Evolutionary conservation across 306 rosid genomes (phyloP), one percentile per base, ranked within the genome.

Genomic region (Prunus mira): DNA sequence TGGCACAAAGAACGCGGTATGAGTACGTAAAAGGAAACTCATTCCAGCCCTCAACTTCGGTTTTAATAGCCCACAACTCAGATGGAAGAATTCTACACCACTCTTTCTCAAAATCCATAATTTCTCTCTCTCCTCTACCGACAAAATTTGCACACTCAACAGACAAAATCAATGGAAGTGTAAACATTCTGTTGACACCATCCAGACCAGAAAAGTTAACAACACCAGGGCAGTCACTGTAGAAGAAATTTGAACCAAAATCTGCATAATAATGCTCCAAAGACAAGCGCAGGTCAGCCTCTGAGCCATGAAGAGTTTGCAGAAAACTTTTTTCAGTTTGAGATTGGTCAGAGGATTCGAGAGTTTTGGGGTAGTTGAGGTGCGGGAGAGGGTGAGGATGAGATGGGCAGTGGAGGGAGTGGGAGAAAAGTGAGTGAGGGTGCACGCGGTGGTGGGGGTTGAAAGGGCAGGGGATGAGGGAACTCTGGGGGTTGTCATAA

Each of bases 351-450:
- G 81, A 5, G 10, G 82, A 24, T 4, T 76, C 24, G 47, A 89
- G 93, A 71, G 88, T 86, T 70, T 84, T 56, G n/a, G 85, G 83
- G 86, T 93, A 93, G 27, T 74, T 69, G 61, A 85, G 86, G 12
- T 82, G 77, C 8, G 67, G 83, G 72, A 82, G 76, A 62, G 86
- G 77, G 51, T 27, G 72, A 1, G 91, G 88, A n/a, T 92, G 82
- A 73, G 91, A 89, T 25, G 88, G 74, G 77, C 97, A 91, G 12
- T 70, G 85, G 49, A 90, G 93, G 78, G 82, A 84, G 84, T 92
- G 96, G 49, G 67, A 84, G 79, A 92, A 90, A 71, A 89, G 91
- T 79, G 86, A 80, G 18, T 74, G 49, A 4, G 91, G 90, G 7
- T 85, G 92, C 30, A 92, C 13, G 12, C 81, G 86, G 83, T 94